Evolutionary conservation across 1,139 yeast species (phyloP).

Genomic region (Pichia sp.): DNA sequence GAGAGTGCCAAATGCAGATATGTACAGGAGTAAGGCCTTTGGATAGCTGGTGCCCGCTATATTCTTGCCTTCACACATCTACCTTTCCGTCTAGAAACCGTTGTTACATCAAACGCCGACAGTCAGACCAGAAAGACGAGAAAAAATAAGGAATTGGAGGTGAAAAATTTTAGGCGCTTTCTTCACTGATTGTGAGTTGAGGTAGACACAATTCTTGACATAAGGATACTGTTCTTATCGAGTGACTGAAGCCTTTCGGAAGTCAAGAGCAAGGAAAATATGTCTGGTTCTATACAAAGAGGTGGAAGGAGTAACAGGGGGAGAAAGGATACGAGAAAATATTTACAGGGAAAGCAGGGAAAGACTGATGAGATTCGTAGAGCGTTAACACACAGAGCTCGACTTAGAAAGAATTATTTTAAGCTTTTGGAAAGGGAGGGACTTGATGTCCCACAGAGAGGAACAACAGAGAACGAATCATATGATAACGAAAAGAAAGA

Average conservation of each 20-base stretch:
- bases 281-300: not conserved
- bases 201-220: too few species aligned
- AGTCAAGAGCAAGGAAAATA: not conserved
- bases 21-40: not conserved
- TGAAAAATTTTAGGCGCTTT: conserved; percentile 1
- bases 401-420: conserved; percentile 76
- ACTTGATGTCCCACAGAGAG: conserved; percentile 37
- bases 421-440: conserved; percentile 77
- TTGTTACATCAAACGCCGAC: not conserved
- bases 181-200: not conserved
- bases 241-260: too few species aligned
- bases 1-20: not conserved
- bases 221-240: too few species aligned
- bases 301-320: conserved; percentile 1
- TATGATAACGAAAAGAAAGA: conserved; percentile 26
- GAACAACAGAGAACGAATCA: not conserved
- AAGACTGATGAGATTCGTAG: conserved; percentile 56
- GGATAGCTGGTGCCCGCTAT: not conserved
- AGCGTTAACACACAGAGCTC: conserved; percentile 76
- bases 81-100: not conserved
- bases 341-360: conserved; percentile 27
- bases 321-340: conserved; percentile 17
- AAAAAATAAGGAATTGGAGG: not conserved
- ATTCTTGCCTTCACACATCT: not conserved
- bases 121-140: not conserved